Evolutionary conservation across 2,329 filamentous ascomycete genomes (phyloP), one percentile per base, ranked within the genome.

Genomic region (Karstenula rhodostoma): DNA sequence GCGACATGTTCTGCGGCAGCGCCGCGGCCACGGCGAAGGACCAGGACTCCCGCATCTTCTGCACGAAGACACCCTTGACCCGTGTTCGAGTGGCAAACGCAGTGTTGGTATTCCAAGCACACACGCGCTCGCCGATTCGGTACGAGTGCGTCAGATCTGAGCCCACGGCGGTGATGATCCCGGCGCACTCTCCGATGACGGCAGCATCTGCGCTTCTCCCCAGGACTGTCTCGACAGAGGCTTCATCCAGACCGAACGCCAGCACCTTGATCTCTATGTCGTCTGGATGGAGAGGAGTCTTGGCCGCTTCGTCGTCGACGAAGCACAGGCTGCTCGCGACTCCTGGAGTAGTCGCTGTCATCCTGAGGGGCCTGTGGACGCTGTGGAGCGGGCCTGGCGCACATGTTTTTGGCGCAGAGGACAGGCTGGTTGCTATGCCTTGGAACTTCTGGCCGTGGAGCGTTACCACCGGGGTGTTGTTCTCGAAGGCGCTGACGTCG

Each of bases 251-350:
- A 19, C 12, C 42, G n/a, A 44, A 44, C 19, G 42, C 42, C n/a
- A 44, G 42, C 10, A 15, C 42, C 42, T 44, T 23, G 42, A 44
- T 44, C 42, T 44, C 42, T 17, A 44, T 17, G 7, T 44, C 42
- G n/a, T 44, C 42, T 5, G 42, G 17, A 3, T 23, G 42, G 12
- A 44, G 7, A 4, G 42, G n/a, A 12, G 13, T 10, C n/a, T 10
- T 44, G 22, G 42, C 42, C 12, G 42, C 42, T 44, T 44, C 42
- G n/a, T 44, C 42, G 8, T 44, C 42, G 42, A 44, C n/a, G n/a
- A 44, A 44, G 12, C 42, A 44, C 42, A 44, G 42, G 42, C 42
- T 44, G 42, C n/a, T 44, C 42, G n/a, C 7, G 3, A 44, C 42
- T 22, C 42, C 42, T 4, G 42, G 42, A 4, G 42, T 44, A 13